These are phyloP conservation scores for Hyparrhenia diplandra DNA, from an alignment of 176 grass and related monocot genomes.

Conservation along the genomic window DNA sequence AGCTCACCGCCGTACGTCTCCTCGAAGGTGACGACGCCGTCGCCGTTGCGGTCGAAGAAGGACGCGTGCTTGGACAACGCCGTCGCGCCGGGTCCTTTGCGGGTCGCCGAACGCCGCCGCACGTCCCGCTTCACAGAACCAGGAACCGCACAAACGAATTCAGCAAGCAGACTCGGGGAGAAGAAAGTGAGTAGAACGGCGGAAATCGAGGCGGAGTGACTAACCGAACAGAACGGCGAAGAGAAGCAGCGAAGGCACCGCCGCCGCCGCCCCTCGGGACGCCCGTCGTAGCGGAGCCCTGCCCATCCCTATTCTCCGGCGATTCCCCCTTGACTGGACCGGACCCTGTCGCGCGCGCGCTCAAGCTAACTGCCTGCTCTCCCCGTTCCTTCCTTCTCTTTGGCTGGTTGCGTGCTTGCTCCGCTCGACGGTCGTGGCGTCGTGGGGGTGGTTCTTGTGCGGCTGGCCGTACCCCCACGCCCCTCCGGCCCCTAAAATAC, in stretches of 20 bases:
- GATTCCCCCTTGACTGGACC: background rate
- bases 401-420: background rate
- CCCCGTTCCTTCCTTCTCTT: too few relatives aligned
- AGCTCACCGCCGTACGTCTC: constrained; percentile 72
- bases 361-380: background rate
- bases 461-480: background rate
- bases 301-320: constrained; percentile 1
- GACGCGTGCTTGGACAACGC: constrained; percentile 71
- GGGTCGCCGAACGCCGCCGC: constrained; percentile 13
- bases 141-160: background rate
- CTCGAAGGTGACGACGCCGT: constrained; percentile 60
- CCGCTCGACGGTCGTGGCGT: background rate
- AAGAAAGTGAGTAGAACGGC: background rate
- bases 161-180: background rate
- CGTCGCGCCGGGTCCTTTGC: constrained; percentile 35
- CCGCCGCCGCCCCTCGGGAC: background rate
- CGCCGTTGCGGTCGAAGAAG: constrained; percentile 79
- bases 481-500: background rate
- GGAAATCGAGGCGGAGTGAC: background rate
- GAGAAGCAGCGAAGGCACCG: constrained; percentile 16
- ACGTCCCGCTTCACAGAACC: background rate
- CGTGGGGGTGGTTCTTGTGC: background rate
- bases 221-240: background rate
- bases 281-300: background rate
- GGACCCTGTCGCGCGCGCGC: background rate